A percentile compares a stretch with the other conserved stretches of the same genome.
Conservation (phyloP, 208 protist genomes). For the Porcisia deanei region DNA sequence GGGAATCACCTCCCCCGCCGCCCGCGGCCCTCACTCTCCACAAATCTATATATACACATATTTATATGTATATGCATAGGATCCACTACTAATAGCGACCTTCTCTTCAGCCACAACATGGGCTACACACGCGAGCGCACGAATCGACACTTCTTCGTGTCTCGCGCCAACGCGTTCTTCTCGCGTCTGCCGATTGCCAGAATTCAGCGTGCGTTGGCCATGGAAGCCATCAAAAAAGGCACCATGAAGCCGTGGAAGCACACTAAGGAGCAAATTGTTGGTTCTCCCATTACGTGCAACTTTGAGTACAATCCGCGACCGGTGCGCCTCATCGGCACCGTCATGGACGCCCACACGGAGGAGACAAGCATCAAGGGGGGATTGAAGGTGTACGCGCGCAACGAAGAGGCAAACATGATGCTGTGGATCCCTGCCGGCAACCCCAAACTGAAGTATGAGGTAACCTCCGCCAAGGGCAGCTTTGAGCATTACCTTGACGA, state of each 20-base stretch:
- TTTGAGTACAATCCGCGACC: conserved; percentile 92
- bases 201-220: conserved; percentile 84
- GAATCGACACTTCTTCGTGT: conserved; percentile 87
- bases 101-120: conserved; percentile 25
- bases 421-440: conserved; percentile 88
- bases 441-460: conserved; percentile 89
- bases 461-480: conserved; percentile 78
- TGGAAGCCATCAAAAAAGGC: conserved; percentile 86
- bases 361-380: conserved; percentile 91
- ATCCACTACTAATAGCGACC: not conserved
- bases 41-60: too few relatives aligned
- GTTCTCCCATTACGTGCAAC: conserved; percentile 84
- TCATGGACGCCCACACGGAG: conserved; percentile 89
- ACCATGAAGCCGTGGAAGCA: conserved; percentile 89
- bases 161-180: conserved; percentile 90
- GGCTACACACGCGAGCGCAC: conserved; percentile 89
- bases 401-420: conserved; percentile 93
- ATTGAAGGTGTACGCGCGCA: conserved; percentile 89
- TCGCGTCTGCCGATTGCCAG: conserved; percentile 82
- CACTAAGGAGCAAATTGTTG: conserved; percentile 90
- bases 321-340: conserved; percentile 87
- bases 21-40: too few relatives aligned
- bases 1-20: too few relatives aligned
- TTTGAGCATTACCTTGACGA: conserved; percentile 92
- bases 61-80: not conserved